Evolutionary conservation across 2,329 filamentous ascomycete genomes (phyloP), one percentile per base, ranked within the genome.

Genomic region (Exophiala lecanii-corni): DNA sequence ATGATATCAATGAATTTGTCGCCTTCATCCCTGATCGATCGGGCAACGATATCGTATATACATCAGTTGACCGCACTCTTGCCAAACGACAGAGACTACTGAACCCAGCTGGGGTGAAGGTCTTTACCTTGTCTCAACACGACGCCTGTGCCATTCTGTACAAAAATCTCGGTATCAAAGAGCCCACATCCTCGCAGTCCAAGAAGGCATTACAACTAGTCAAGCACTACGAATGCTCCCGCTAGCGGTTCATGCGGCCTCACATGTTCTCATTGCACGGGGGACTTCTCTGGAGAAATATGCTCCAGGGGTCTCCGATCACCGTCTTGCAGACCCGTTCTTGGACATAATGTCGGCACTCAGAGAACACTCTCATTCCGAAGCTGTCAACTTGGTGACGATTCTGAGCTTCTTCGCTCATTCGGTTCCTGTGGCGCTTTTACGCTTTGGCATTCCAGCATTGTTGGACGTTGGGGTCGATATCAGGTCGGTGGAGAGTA

Each of bases 21-120:
- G 65, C 73, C 26, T 83, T 81, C 49, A 76, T 86, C n/a, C 82
- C 82, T 0, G 80, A 81, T 53, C 73, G 72, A 19, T 72, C 67
- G 47, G 73, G 78, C 42, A 82, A 78, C 10, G 79, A 76, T 54
- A 72, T 86, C 36, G 81, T 86, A 18, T 83, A 82, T 54, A 85
- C 82, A 0, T 84, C 81, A 0, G 76, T 82, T 0, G 79, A 84
- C 51, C 70, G 71, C 28, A 76, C 76, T n/a, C 51, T 73, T 34
- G 61, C 65, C 36, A 65, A 78, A 72, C 59, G 76, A 70, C 59
- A 75, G 71, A 60, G 74, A 65, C 45, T 84, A 68, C 63, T 78
- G 72, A 69, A 82, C 71, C 63, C 81, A 64, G 49, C 72, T 70
- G 60, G 67, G 70, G 71, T 85, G 37, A 70, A 71, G 34, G 67